A percentile compares a stretch with the other conserved stretches of the same genome.
These are phyloP conservation scores for Phialophora tarda DNA, from an alignment of 2,329 filamentous ascomycete species.

Conservation along the genomic window DNA sequence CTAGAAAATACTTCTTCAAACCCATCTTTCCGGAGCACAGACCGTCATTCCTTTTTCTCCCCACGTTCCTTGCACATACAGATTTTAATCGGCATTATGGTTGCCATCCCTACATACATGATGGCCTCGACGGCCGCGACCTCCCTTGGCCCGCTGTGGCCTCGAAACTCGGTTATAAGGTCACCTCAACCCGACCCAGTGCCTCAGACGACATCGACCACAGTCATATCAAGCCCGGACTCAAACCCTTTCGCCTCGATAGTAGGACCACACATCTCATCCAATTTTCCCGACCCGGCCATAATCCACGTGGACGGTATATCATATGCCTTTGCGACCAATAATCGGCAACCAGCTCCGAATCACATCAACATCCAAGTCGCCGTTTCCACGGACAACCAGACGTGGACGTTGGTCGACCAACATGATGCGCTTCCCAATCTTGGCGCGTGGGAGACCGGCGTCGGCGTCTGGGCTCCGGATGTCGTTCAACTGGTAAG, in stretches of 20 bases:
- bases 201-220: conserved; percentile 14
- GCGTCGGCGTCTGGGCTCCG: conserved; percentile 65
- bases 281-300: conserved; percentile 51
- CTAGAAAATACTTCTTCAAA: conserved; percentile 6
- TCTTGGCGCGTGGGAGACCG: conserved; percentile 60
- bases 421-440: conserved; percentile 62
- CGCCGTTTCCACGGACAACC: conserved; percentile 57
- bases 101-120: conserved; percentile 36
- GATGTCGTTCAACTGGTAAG: conserved; percentile 60
- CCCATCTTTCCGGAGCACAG: neutral
- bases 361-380: conserved; percentile 56
- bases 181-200: conserved; percentile 23
- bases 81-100: conserved; percentile 35
- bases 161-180: conserved; percentile 29
- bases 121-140: conserved; percentile 31
- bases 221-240: conserved; percentile 8
- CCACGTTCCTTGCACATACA: conserved; percentile 25
- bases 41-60: conserved; percentile 15
- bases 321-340: conserved; percentile 66
- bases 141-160: conserved; percentile 23
- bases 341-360: conserved; percentile 48
- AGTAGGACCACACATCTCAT: conserved; percentile 43
- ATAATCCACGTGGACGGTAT: conserved; percentile 57
- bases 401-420: conserved; percentile 55
- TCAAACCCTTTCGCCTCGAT: conserved; percentile 34